Evolutionary conservation across 2,329 filamentous ascomycete genomes (phyloP).

Genomic region (Sordariomycetes sp.): DNA sequence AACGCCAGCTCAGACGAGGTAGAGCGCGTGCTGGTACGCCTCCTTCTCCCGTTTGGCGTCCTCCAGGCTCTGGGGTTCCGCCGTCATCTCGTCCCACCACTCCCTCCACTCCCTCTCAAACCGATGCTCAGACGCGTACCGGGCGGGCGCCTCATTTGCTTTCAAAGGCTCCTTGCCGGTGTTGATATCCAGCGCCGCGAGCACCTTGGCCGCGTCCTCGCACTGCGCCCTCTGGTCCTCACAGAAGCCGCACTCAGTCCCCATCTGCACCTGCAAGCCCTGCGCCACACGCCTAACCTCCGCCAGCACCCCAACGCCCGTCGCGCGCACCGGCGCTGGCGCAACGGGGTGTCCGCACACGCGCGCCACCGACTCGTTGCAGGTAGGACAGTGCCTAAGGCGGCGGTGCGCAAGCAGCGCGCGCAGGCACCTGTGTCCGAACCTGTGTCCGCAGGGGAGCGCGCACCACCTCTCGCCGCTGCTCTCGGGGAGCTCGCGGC

Average conservation of each 20-base stretch:
- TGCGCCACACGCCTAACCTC: not conserved
- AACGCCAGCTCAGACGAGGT: not conserved
- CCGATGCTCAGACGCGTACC: not conserved
- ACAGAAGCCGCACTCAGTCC: not conserved
- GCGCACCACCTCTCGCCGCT: not conserved
- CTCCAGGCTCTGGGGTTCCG: not conserved
- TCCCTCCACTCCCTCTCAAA: not conserved
- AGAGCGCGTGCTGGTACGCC: not conserved
- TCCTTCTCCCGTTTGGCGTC: not conserved
- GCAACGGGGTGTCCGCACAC: not conserved
- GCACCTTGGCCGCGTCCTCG: not conserved
- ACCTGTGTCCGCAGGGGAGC: constrained; percentile 3
- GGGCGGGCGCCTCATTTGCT: not conserved
- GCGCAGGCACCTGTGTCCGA: constrained; percentile 2
- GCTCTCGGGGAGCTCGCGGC: not conserved
- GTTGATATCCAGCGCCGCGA: not conserved
- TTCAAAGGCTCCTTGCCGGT: not conserved
- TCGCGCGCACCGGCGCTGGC: not conserved
- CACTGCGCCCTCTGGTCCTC: not conserved
- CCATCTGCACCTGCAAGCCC: not conserved
- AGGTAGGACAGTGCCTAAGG: not conserved
- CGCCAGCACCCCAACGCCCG: not conserved
- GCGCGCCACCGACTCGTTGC: not conserved
- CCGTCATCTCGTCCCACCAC: not conserved
- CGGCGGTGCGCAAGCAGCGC: not conserved